Percentiles rank a stretch among this genome's conserved stretches.
These are phyloP conservation scores for Yarrowia divulgata DNA, from an alignment of 805 yeast genomes.

Conservation along the genomic window DNA sequence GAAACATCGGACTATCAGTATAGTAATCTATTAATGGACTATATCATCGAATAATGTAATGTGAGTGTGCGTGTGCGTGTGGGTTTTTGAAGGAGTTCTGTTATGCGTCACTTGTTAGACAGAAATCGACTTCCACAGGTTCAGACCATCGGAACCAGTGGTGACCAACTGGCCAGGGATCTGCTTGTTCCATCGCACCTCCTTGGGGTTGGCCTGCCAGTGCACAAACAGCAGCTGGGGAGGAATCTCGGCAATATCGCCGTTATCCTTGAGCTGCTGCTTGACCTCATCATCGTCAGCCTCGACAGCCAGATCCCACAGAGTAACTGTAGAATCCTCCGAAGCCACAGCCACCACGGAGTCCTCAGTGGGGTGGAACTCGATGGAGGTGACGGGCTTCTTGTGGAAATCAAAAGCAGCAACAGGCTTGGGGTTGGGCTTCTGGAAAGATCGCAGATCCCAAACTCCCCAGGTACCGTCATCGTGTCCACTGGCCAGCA, in stretches of 20 bases:
- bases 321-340: slow-evolving; percentile 94
- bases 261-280: slow-evolving; percentile 76
- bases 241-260: slow-evolving; percentile 86
- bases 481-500: slow-evolving; percentile 95
- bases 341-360: slow-evolving; percentile 94
- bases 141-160: slow-evolving; percentile 95
- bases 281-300: slow-evolving; percentile 97
- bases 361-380: slow-evolving; percentile 95
- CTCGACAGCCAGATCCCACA: slow-evolving; percentile 98
- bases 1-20: too few relatives aligned
- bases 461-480: slow-evolving; percentile 98
- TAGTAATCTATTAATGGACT: slow-evolving; percentile 4
- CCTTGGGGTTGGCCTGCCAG: slow-evolving; percentile 98
- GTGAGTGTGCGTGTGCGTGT: not conserved
- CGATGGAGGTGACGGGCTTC: slow-evolving; percentile 88
- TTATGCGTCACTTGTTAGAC: slow-evolving; percentile 57
- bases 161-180: slow-evolving; percentile 94
- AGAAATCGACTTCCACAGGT: slow-evolving; percentile 95
- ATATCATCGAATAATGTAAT: slow-evolving; percentile 1
- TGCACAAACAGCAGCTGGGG: slow-evolving; percentile 95
- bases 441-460: slow-evolving; percentile 88
- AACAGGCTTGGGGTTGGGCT: slow-evolving; percentile 71
- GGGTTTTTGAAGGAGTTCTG: not conserved
- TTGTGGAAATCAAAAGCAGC: slow-evolving; percentile 96
- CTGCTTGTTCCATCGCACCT: slow-evolving; percentile 97